Base-by-base conservation (phyloP, 306 rosid genomes). In the Betula pendula region DNA sequence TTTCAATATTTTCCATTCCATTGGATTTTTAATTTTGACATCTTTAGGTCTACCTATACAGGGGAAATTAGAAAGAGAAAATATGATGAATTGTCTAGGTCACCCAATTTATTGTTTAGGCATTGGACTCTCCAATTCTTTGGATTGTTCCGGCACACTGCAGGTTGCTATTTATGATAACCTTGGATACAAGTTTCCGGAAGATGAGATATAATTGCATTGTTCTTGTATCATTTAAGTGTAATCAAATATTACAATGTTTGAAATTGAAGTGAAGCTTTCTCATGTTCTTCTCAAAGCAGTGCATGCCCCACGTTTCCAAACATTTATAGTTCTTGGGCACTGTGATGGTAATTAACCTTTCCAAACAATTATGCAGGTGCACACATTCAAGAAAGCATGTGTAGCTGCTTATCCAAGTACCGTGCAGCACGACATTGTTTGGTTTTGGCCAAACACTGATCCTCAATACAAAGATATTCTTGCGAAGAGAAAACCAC, bases 361-460 rank as follows among this genome's bases (percentile, higher is more conserved):
- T 75, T 80, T 75, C 29, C 59, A 40, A 40, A 33, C 47, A 62
- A 58, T 38, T 42, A 43, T 88, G 87, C 91, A 94, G 98, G 59
- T 92, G 77, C 92, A 89, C 79, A 77, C 93, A 0, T 88, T 78
- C 72, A 89, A 92, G 83, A 90, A 77, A 77, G 96, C 98, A 19
- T 90, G 98, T 83, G 97, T 80, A 45, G 89, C 86, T 77, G 89
- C 81, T 75, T 95, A 92, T 74, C 97, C 98, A 63, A 87, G 88
- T 71, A 84, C 82, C 0, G 92, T 90, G 87, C 97, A 92, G 84
- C 84, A 89, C 73, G 85, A 81, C 78, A 85, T 92, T 35, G 76
- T 95, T 47, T 92, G 97, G 97, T 92, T 95, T 79, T 95, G 97
- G 98, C 98, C 97, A 33, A 92, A 80, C 75, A 53, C 83, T 33